These are phyloP conservation scores for Pichia exigua DNA, from an alignment of 805 yeast genomes.

Conservation along the genomic window DNA sequence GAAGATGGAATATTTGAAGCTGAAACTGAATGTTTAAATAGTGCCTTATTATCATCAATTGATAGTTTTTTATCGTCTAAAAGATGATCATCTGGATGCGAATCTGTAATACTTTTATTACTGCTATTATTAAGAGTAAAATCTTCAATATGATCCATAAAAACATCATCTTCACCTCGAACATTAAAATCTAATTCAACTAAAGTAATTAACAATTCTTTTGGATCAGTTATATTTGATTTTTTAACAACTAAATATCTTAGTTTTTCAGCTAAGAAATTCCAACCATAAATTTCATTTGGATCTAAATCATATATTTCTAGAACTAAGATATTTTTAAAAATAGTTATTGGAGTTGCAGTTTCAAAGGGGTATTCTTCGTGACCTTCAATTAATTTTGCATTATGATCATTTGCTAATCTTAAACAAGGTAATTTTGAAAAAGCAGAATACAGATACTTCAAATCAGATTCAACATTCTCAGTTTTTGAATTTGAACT, in stretches of 20 bases:
- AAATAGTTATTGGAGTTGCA: constrained; percentile 53
- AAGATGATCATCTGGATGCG: not conserved
- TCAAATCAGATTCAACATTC: constrained; percentile 36
- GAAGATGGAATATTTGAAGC: constrained; percentile 13
- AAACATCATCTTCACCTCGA: constrained; percentile 20
- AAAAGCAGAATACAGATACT: constrained; percentile 54
- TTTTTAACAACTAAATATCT: constrained; percentile 48
- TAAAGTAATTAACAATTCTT: constrained; percentile 43
- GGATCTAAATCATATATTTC: constrained; percentile 57
- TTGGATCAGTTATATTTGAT: constrained; percentile 42
- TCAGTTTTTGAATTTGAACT: constrained; percentile 35
- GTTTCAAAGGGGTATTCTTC: constrained; percentile 70
- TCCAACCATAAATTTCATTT: constrained; percentile 62
- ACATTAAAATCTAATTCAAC: constrained; percentile 42
- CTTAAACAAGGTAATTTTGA: constrained; percentile 59
- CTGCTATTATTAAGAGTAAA: constrained; percentile 8
- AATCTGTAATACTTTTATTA: not conserved
- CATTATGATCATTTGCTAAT: constrained; percentile 51
- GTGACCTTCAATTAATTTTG: constrained; percentile 49
- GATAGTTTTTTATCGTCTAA: not conserved
- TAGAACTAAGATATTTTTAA: constrained; percentile 54
- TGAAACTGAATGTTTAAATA: constrained; percentile 11
- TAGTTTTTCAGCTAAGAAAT: constrained; percentile 43
- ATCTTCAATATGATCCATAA: constrained; percentile 17
- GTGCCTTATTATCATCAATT: not conserved